Evolutionary conservation across 1,139 yeast genomes (phyloP).

Genomic region (Geotrichum cucujoidarum): DNA sequence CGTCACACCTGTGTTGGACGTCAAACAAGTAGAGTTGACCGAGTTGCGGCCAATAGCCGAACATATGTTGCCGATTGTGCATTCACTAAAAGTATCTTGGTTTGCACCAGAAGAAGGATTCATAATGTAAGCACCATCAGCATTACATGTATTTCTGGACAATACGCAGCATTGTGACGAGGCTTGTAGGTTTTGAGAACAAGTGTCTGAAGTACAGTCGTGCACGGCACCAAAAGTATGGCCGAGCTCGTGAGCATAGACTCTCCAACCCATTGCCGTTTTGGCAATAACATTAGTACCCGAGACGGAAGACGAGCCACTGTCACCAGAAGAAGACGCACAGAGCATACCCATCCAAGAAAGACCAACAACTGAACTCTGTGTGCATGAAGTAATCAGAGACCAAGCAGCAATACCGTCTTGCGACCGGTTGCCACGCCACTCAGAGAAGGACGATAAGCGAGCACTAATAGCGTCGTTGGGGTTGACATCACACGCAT

Average conservation of each 20-base stretch:
- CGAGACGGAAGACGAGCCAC: conserved; percentile 29
- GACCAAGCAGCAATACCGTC: conserved; percentile 41
- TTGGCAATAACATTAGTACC: conserved; percentile 39
- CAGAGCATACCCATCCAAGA: conserved; percentile 42
- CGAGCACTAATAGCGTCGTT: conserved; percentile 31
- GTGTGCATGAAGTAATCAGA: conserved; percentile 36
- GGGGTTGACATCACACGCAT: conserved; percentile 27
- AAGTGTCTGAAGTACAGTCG: conserved; percentile 39
- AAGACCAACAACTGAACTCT: conserved; percentile 39
- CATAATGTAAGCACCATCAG: conserved; percentile 39
- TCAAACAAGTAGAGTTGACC: conserved; percentile 37
- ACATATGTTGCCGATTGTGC: conserved; percentile 40
- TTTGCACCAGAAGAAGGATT: conserved; percentile 37
- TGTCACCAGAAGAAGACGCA: conserved; percentile 16
- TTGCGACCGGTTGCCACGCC: conserved; percentile 34
- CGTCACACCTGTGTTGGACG: conserved; percentile 36
- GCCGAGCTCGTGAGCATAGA: conserved; percentile 42
- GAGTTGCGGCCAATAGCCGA: conserved; percentile 32
- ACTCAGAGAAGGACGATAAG: conserved; percentile 32
- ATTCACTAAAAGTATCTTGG: conserved; percentile 35
- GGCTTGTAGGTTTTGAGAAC: conserved; percentile 31
- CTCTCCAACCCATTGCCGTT: conserved; percentile 37
- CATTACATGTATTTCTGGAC: conserved; percentile 32
- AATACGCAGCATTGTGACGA: conserved; percentile 39
- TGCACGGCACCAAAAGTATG: conserved; percentile 44